Evolutionary conservation across 768 basidiomycete species (phyloP).

Genomic region (Lactarius trivialis): DNA sequence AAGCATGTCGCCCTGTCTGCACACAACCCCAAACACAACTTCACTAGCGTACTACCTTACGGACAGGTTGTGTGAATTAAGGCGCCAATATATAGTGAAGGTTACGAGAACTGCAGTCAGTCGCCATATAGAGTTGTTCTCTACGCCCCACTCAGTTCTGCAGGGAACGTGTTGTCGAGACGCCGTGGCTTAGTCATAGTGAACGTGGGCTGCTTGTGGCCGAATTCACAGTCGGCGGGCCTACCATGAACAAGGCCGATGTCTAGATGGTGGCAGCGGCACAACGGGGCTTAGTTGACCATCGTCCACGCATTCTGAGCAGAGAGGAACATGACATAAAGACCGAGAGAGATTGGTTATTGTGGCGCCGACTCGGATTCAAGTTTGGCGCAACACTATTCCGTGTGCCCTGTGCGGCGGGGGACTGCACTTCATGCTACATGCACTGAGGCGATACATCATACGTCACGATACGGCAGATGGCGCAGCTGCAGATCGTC

Average conservation of each 20-base stretch:
- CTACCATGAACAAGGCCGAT: not conserved
- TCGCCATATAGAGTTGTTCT: not conserved
- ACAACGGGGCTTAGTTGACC: not conserved
- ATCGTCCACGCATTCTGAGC: too few species aligned
- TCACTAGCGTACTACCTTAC: not conserved
- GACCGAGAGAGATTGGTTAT: not conserved
- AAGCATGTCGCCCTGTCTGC: not conserved
- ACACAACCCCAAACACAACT: not conserved
- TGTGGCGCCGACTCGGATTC: not conserved
- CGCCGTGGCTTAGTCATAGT: not conserved
- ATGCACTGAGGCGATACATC: not conserved
- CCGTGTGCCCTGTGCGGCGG: slow-evolving; percentile 1
- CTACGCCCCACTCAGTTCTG: not conserved
- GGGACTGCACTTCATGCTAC: not conserved
- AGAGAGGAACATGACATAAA: not conserved
- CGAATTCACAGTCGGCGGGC: not conserved
- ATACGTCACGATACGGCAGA: not conserved
- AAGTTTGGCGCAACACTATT: not conserved
- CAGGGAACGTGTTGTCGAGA: not conserved
- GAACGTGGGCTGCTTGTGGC: not conserved
- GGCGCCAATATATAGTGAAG: not conserved
- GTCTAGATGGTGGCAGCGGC: not conserved
- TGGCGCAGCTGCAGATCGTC: not conserved
- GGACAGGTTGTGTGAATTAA: not conserved
- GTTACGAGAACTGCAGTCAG: not conserved